Evolutionary conservation across 345 rosid genomes (phyloP).

Genomic region (Trapa incisa): DNA sequence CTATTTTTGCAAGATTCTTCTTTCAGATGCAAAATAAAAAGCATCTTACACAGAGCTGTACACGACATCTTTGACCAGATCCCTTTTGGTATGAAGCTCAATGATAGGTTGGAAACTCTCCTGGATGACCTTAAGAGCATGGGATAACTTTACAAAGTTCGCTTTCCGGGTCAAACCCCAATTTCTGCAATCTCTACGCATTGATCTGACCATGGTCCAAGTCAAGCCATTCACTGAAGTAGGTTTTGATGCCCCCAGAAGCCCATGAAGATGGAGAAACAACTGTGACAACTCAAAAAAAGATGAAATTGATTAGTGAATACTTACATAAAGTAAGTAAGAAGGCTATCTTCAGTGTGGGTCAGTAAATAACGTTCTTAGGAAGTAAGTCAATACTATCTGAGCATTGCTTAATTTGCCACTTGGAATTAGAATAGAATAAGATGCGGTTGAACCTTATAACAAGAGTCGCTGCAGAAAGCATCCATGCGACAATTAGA

Average conservation of each 20-base stretch:
- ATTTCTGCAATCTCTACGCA: constrained; percentile 11
- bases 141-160: constrained; percentile 24
- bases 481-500: constrained; percentile 12
- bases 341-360: neutral
- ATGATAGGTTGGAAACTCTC: constrained; percentile 38
- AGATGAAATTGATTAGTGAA: constrained; percentile 5
- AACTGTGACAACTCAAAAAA: constrained; percentile 19
- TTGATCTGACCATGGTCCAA: constrained; percentile 37
- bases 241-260: constrained; percentile 39
- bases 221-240: constrained; percentile 35
- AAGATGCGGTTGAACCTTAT: constrained; percentile 19
- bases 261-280: constrained; percentile 24
- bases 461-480: constrained; percentile 38
- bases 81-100: constrained; percentile 28
- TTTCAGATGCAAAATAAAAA: neutral
- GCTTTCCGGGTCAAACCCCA: constrained; percentile 12
- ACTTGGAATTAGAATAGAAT: neutral
- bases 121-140: constrained; percentile 28
- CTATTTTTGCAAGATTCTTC: neutral
- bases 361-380: neutral
- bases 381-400: neutral
- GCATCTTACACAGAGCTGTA: constrained; percentile 26
- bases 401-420: neutral
- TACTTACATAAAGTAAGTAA: neutral
- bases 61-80: constrained; percentile 31